Evolutionary conservation across 345 rosid genomes (phyloP).

Genomic region (Clarkia xantiana): DNA sequence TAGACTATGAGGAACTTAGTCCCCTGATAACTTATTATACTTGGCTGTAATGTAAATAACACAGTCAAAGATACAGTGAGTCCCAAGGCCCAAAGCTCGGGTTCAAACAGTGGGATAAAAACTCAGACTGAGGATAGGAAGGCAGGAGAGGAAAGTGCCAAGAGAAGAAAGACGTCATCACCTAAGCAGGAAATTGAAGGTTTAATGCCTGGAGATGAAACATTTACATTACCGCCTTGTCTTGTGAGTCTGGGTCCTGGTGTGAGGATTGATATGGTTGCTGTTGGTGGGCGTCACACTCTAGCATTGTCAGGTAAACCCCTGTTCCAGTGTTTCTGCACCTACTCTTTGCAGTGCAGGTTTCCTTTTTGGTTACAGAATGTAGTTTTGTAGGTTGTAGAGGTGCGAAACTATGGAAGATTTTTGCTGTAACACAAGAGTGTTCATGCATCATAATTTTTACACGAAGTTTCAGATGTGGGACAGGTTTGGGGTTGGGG

Average conservation of each 20-base stretch:
- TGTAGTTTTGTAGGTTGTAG: conserved; percentile 47
- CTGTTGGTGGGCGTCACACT: conserved; percentile 82
- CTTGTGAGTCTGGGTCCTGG: conserved; percentile 46
- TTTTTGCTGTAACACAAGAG: conserved; percentile 46
- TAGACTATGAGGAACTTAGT: background rate
- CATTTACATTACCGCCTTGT: conserved; percentile 35
- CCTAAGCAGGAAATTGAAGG: conserved; percentile 41
- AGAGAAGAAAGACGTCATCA: conserved; percentile 41
- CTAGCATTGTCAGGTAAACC: conserved; percentile 68
- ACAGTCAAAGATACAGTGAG: conserved; percentile 17
- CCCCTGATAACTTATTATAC: background rate
- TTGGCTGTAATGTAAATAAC: background rate
- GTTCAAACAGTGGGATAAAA: conserved; percentile 11
- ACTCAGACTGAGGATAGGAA: conserved; percentile 20
- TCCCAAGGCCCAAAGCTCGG: conserved; percentile 26
- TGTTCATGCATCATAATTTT: conserved; percentile 43
- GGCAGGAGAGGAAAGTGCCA: conserved; percentile 39
- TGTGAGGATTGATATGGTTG: conserved; percentile 54
- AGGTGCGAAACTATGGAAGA: conserved; percentile 46
- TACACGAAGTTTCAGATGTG: conserved; percentile 67
- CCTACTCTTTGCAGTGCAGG: conserved; percentile 16
- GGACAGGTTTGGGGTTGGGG: conserved; percentile 99
- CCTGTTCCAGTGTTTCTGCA: conserved; percentile 3
- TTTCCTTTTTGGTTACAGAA: conserved; percentile 25
- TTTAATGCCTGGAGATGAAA: conserved; percentile 35